Evolutionary conservation across 2,329 filamentous ascomycete species (phyloP).

Genomic region (Rutstroemia sydowiana): DNA sequence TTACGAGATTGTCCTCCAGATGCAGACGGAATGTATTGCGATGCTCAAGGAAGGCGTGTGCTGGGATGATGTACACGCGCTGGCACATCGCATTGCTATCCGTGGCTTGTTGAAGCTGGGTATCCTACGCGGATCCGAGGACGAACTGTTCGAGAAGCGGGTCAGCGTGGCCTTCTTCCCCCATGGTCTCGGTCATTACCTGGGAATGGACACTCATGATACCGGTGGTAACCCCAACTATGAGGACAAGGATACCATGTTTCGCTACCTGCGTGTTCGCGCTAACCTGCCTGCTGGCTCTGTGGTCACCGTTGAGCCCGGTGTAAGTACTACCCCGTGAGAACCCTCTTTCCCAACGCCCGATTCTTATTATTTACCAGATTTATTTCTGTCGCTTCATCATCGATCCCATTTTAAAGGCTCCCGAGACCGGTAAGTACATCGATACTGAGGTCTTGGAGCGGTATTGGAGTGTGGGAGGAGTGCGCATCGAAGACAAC

Average conservation of each 20-base stretch:
- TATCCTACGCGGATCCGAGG: slow-evolving; percentile 59
- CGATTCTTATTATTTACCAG: slow-evolving; percentile 30
- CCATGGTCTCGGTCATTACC: slow-evolving; percentile 82
- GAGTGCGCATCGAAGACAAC: slow-evolving; percentile 62
- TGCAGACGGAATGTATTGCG: slow-evolving; percentile 74
- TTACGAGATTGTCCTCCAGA: slow-evolving; percentile 76
- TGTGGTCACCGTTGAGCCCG: slow-evolving; percentile 92
- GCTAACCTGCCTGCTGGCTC: slow-evolving; percentile 67
- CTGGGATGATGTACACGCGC: slow-evolving; percentile 76
- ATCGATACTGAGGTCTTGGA: slow-evolving; percentile 69
- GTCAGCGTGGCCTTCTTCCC: slow-evolving; percentile 90
- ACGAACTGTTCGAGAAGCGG: slow-evolving; percentile 68
- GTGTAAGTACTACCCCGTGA: slow-evolving; percentile 48
- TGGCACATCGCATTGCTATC: slow-evolving; percentile 76
- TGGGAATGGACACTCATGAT: slow-evolving; percentile 91
- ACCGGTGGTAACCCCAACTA: slow-evolving; percentile 73
- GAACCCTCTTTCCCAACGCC: neutral
- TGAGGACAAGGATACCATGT: slow-evolving; percentile 73
- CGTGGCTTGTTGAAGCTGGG: slow-evolving; percentile 69
- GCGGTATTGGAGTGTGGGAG: slow-evolving; percentile 75
- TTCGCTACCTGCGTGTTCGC: slow-evolving; percentile 77
- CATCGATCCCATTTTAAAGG: slow-evolving; percentile 69
- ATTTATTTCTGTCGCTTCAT: slow-evolving; percentile 91
- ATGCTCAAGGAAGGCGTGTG: slow-evolving; percentile 65
- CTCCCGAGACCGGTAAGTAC: slow-evolving; percentile 64